Conservation (phyloP, 805 yeast species). For the Pichia gijzeniarum region DNA sequence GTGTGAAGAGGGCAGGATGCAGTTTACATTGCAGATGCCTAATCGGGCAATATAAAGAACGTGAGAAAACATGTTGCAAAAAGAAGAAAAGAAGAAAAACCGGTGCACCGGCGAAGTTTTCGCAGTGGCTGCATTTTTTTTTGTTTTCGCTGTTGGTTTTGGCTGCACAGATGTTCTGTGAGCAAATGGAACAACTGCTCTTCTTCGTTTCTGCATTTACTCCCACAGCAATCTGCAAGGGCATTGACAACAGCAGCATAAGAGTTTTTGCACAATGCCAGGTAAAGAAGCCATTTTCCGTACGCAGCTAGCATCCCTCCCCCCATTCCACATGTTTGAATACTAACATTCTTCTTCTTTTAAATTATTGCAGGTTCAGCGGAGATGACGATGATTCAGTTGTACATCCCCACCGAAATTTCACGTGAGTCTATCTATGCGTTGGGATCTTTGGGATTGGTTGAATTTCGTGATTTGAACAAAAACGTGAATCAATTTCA, state of each 20-base stretch:
- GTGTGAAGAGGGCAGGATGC: no score
- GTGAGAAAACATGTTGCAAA: not conserved
- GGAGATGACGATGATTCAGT: conserved; percentile 91
- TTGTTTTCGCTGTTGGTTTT: no score
- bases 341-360: conserved; percentile 1
- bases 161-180: not conserved
- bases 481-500: conserved; percentile 80
- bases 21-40: not conserved
- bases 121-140: not conserved
- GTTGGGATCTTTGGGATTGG: conserved; percentile 78
- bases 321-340: not conserved
- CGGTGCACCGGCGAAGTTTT: not conserved
- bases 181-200: no score
- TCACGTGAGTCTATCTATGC: conserved; percentile 78
- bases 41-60: not conserved
- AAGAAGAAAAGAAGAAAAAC: not conserved
- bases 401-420: conserved; percentile 87
- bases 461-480: conserved; percentile 89
- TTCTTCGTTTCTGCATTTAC: no score
- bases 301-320: conserved; percentile 13
- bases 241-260: no score
- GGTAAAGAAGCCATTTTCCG: conserved; percentile 28
- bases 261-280: conserved; percentile 14
- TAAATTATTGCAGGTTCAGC: conserved; percentile 57
- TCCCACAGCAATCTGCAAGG: no score